Base-by-base conservation (phyloP, 2,329 filamentous ascomycete species). In the Beauveria scarabaeidicola region DNA sequence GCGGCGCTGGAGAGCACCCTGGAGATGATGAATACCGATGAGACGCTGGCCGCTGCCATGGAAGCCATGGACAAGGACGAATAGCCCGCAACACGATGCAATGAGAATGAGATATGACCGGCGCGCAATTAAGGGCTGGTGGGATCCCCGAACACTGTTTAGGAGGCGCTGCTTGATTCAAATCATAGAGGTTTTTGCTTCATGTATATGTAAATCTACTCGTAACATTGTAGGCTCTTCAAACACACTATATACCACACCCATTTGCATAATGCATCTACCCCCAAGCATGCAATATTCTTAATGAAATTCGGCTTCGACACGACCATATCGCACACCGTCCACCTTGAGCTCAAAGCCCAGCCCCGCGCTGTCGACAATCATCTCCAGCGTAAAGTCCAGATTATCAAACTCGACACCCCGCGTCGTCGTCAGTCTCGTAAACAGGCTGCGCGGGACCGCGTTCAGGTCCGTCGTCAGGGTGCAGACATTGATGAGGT, bases 331-430 rank as follows among this genome's bases (percentile, higher is more conserved):
- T 63, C 87, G 78, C 17, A 89, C 84, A 0, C 88, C 88, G 68
- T 91, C 88, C 13, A 92, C 88, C 73, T 89, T 88, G 57, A 92
- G 73, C 73, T 92, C 88, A 71, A 92, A 92, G 2, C 87, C 83
- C 61, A 92, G 66, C 1, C 88, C 87, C 0, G 89, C 89, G 66
- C 86, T 90, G 68, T 91, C 86, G 47, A 92, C 88, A 65, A 87
- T 86, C 88, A 93, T 91, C 74, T 91, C 88, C 6, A 92, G 81
- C 11, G 88, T 90, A 62, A 92, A 92, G 68, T 92, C 88, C 32
- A 93, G 75, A 64, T 91, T 91, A 66, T 91, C 87, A 72, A 92
- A 93, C 72, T 91, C 89, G 5, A 91, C 85, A 1, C 89, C 89
- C 58, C 88, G 80, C 3, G 89, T 92, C 13, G 89, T 92, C 17